These are phyloP conservation scores for Cladophialophora immunda DNA, from an alignment of 2,329 filamentous ascomycete species.

Conservation along the genomic window DNA sequence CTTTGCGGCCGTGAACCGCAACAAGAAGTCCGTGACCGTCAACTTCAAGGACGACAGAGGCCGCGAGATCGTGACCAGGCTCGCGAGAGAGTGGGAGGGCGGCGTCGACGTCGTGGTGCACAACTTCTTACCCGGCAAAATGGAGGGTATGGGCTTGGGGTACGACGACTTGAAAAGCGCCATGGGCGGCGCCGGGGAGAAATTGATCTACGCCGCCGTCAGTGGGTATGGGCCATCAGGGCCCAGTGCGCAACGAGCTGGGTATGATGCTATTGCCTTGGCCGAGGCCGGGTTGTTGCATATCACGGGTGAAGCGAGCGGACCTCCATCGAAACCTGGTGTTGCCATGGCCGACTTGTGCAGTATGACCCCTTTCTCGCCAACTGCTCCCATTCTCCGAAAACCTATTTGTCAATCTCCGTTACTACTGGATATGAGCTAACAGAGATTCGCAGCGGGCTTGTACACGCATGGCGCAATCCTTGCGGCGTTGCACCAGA, in stretches of 20 bases:
- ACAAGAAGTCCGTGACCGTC: conserved; percentile 35
- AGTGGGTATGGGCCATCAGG: conserved; percentile 62
- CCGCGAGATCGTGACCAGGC: conserved; percentile 27
- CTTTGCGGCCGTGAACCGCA: conserved; percentile 39
- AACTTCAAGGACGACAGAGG: conserved; percentile 31
- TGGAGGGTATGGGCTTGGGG: conserved; percentile 55
- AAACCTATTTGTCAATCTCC: neutral
- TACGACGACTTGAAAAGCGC: conserved; percentile 48
- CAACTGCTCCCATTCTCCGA: neutral
- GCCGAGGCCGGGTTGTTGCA: conserved; percentile 39
- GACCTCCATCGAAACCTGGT: conserved; percentile 36
- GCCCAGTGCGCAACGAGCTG: conserved; percentile 43
- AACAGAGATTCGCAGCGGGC: conserved; percentile 19
- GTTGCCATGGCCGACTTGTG: conserved; percentile 39
- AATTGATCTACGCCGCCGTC: conserved; percentile 61
- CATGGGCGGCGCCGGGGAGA: conserved; percentile 41
- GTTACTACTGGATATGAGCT: neutral
- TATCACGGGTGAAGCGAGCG: conserved; percentile 35
- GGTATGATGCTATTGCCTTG: conserved; percentile 39
- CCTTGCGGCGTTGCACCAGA: conserved; percentile 36
- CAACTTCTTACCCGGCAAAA: conserved; percentile 51
- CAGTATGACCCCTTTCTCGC: conserved; percentile 8
- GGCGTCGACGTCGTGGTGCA: conserved; percentile 36
- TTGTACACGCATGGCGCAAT: conserved; percentile 39
- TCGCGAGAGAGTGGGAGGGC: conserved; percentile 21